phyloP scores from a whole-genome alignment of 495 filamentous ascomycete species.

The Lindgomyces ingoldianus region DNA sequence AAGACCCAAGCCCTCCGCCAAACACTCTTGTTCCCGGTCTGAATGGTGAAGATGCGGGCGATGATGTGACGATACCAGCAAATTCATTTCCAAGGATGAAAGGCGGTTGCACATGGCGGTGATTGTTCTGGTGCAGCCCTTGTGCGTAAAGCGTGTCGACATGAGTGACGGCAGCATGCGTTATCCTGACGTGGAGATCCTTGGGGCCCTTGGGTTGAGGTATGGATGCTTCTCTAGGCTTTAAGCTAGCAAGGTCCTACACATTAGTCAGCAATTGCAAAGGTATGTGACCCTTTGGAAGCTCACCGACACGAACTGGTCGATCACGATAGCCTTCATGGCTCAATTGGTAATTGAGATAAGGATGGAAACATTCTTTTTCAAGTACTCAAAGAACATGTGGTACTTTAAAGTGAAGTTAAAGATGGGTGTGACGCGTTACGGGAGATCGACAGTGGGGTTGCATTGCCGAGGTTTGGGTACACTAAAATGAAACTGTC shows the following conservation, averaged over 20 bases:
- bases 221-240: conserved; percentile 20
- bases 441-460: conserved; percentile 3
- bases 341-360: background rate
- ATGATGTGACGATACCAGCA: conserved; percentile 26
- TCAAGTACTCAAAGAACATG: background rate
- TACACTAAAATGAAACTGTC: background rate
- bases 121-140: conserved; percentile 48
- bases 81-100: conserved; percentile 41
- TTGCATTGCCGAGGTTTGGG: background rate
- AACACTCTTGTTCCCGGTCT: conserved; percentile 24
- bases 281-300: background rate
- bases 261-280: background rate
- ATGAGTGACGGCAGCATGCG: conserved; percentile 30
- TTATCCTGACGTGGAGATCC: conserved; percentile 22
- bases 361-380: background rate
- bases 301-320: conserved; percentile 32
- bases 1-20: conserved; percentile 25
- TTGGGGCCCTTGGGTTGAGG: conserved; percentile 6
- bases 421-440: background rate
- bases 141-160: conserved; percentile 40
- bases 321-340: conserved; percentile 42
- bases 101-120: conserved; percentile 41
- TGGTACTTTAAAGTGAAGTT: background rate
- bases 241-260: conserved; percentile 35
- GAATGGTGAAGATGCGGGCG: conserved; percentile 20